These are phyloP conservation scores for Saccharomycopsis synnaedendra DNA, from an alignment of 805 yeast genomes.

Conservation along the genomic window DNA sequence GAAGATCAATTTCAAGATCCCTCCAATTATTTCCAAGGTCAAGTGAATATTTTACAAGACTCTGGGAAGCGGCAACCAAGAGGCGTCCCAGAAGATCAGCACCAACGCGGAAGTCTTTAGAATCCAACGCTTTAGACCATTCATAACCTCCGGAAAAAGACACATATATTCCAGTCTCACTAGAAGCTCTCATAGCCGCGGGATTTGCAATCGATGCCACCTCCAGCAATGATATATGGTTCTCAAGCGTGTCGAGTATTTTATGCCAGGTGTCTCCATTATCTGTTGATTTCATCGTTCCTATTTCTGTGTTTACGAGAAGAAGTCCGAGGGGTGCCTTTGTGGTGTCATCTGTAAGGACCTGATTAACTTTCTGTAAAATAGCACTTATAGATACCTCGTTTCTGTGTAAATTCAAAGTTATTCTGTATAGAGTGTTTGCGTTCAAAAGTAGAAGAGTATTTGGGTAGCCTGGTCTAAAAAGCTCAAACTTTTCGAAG, in stretches of 20 bases:
- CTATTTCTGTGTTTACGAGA: constrained; percentile 2
- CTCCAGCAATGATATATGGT: too few relatives aligned
- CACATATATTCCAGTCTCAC: constrained; percentile 33
- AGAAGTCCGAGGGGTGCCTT: too few relatives aligned
- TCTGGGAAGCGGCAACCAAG: constrained; percentile 37
- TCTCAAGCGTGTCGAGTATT: too few relatives aligned
- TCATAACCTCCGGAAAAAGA: constrained; percentile 66
- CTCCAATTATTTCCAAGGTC: constrained; percentile 68
- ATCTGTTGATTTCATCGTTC: constrained; percentile 26
- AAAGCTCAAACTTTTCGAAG: neutral
- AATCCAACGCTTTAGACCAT: constrained; percentile 48
- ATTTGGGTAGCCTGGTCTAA: constrained; percentile 20
- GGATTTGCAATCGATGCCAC: too few relatives aligned
- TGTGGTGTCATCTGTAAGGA: too few relatives aligned
- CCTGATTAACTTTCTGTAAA: too few relatives aligned
- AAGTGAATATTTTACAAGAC: constrained; percentile 38
- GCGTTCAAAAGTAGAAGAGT: constrained; percentile 25
- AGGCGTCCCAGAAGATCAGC: constrained; percentile 55
- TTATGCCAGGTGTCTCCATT: constrained; percentile 26
- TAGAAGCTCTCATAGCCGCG: constrained; percentile 17
- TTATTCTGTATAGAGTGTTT: constrained; percentile 25
- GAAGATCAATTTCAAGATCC: neutral
- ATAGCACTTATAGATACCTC: neutral
- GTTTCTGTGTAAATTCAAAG: constrained; percentile 1
- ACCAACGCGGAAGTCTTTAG: constrained; percentile 52